Percentiles rank a stretch among this genome's conserved stretches.
Evolutionary conservation across 441 rosid genomes (phyloP).

Genomic region (Euphorbia schlechtendalii): DNA sequence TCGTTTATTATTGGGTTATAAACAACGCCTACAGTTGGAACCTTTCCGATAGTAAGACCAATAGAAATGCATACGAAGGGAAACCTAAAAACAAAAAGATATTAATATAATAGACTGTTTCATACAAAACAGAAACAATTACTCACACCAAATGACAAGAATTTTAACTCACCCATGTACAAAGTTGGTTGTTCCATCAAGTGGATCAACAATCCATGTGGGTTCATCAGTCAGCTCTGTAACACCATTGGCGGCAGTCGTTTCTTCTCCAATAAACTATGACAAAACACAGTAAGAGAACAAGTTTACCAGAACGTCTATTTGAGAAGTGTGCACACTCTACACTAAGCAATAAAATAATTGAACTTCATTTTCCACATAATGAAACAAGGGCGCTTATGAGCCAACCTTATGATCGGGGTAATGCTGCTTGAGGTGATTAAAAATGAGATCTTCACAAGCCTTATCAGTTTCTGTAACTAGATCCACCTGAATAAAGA

Average conservation of each 20-base stretch:
- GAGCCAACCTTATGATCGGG: slow-evolving; percentile 68
- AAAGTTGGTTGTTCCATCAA: slow-evolving; percentile 96
- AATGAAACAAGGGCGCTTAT: slow-evolving; percentile 4
- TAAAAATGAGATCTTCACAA: slow-evolving; percentile 89
- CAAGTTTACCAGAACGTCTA: not conserved
- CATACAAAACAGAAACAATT: slow-evolving; percentile 5
- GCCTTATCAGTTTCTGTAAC: slow-evolving; percentile 96
- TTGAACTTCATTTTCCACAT: not conserved
- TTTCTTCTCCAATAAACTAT: slow-evolving; percentile 97
- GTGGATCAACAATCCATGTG: slow-evolving; percentile 98
- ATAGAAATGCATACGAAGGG: slow-evolving; percentile 90
- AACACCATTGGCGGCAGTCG: slow-evolving; percentile 73
- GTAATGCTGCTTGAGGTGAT: slow-evolving; percentile 52
- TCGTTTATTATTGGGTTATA: slow-evolving; percentile 87
- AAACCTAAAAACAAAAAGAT: slow-evolving; percentile 38
- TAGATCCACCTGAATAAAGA: slow-evolving; percentile 66
- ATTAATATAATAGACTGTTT: slow-evolving; percentile 1
- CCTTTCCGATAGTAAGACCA: slow-evolving; percentile 76
- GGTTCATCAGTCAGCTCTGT: slow-evolving; percentile 84
- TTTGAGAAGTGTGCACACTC: slow-evolving; percentile 7
- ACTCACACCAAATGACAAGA: slow-evolving; percentile 8
- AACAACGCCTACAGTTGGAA: slow-evolving; percentile 82
- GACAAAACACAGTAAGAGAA: slow-evolving; percentile 6
- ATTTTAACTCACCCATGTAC: slow-evolving; percentile 68
- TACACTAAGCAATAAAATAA: not conserved